Percentiles rank a stretch among this genome's conserved stretches.
Conservation (phyloP, 345 rosid species). For the Syzygium aqueum region DNA sequence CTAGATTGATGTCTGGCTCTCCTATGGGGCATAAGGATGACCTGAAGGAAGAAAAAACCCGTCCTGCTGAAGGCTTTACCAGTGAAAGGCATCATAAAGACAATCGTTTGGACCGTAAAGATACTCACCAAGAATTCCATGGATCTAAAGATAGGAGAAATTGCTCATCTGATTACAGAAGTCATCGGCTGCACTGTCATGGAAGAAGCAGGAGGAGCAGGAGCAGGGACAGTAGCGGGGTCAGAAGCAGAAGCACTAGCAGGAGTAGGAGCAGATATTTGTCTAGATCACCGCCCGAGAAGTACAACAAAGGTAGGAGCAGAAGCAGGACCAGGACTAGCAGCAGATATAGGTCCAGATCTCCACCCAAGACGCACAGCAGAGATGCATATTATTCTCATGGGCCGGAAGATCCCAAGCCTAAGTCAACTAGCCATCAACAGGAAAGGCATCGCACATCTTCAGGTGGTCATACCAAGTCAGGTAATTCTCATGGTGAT, state of each 20-base stretch:
- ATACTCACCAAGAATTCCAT: neutral
- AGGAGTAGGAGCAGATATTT: neutral
- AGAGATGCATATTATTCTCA: neutral
- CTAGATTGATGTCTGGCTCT: neutral
- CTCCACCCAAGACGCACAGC: neutral
- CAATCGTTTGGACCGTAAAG: neutral
- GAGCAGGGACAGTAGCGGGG: neutral
- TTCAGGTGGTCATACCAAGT: neutral
- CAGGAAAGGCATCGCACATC: neutral
- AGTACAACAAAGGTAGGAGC: neutral
- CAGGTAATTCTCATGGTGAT: neutral
- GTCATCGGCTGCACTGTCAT: neutral
- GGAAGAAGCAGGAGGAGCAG: neutral
- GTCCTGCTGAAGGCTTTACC: neutral
- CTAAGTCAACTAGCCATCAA: neutral
- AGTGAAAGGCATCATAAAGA: neutral
- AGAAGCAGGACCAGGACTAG: neutral
- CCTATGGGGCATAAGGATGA: neutral
- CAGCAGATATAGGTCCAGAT: neutral
- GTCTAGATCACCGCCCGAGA: neutral
- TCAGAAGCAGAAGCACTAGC: neutral
- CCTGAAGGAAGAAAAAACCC: neutral
- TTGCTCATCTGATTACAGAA: neutral
- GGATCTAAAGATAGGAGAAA: neutral
- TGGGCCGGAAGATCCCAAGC: neutral